Percentiles rank a stretch among this genome's conserved stretches.
These are phyloP conservation scores for Verticillium isaacii DNA, from an alignment of 2,329 filamentous ascomycete genomes.

Conservation along the genomic window DNA sequence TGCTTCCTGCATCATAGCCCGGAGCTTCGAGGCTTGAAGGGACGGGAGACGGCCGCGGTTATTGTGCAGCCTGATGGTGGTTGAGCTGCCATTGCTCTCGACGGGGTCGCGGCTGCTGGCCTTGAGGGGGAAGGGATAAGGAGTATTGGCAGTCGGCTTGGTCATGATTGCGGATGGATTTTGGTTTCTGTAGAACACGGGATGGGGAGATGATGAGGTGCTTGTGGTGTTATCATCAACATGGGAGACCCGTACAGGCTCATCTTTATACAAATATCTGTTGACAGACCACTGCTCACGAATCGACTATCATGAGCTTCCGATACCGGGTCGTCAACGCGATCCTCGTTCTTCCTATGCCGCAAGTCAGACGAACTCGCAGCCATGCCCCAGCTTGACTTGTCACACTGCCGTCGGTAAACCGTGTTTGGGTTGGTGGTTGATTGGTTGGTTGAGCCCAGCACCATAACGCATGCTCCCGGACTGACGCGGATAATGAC, in stretches of 20 bases:
- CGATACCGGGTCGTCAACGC: too few species aligned
- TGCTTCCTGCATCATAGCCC: conserved; percentile 33
- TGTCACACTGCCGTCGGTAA: too few species aligned
- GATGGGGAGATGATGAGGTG: too few species aligned
- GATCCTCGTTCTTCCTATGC: too few species aligned
- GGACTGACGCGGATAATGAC: conserved; percentile 9
- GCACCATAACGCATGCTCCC: not conserved
- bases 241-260: too few species aligned
- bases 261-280: too few species aligned
- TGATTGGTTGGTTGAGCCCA: not conserved
- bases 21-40: conserved; percentile 28
- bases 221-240: too few species aligned
- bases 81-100: not conserved
- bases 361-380: too few species aligned
- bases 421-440: too few species aligned
- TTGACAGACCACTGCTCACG: too few species aligned
- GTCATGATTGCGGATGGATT: conserved; percentile 15
- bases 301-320: too few species aligned
- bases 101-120: not conserved
- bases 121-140: conserved; percentile 27
- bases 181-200: conserved; percentile 2
- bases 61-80: conserved; percentile 16
- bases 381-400: too few species aligned
- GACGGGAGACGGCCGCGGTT: conserved; percentile 31
- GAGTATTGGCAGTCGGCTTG: conserved; percentile 22